Conservation (phyloP, 2,329 filamentous ascomycete genomes). For the Fonsecaea monophora region DNA sequence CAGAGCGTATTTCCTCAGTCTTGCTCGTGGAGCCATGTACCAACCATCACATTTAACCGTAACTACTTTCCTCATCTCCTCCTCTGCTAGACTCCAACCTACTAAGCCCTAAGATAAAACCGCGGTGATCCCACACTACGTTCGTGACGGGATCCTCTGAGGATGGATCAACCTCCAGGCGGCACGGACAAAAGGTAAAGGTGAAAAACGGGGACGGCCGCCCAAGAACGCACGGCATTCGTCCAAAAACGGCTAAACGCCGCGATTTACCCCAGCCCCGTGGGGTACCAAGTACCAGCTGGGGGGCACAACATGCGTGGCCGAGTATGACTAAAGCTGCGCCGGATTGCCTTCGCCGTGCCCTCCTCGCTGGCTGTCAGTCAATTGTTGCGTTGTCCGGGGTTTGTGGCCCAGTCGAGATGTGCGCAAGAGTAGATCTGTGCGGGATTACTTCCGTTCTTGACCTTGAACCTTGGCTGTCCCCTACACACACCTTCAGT, state of each 20-base stretch:
- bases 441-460: not conserved
- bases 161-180: too few relatives aligned
- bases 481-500: too few relatives aligned
- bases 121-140: too few relatives aligned
- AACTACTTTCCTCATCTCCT: too few relatives aligned
- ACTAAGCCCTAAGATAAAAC: not conserved
- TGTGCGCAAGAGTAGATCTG: not conserved
- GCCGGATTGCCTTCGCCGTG: too few relatives aligned
- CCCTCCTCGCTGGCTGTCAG: too few relatives aligned
- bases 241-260: not conserved
- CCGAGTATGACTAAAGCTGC: too few relatives aligned
- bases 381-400: too few relatives aligned
- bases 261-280: not conserved
- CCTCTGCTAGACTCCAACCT: not conserved
- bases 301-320: too few relatives aligned
- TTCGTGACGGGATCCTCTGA: too few relatives aligned
- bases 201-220: too few relatives aligned
- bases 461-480: not conserved
- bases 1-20: not conserved
- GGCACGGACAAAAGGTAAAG: not conserved
- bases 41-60: not conserved
- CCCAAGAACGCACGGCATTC: not conserved
- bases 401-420: too few relatives aligned
- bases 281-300: not conserved
- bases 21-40: not conserved